A percentile compares a stretch with the other conserved stretches of the same genome.
phyloP scores from a whole-genome alignment of 192 early-diverging fungal species.

The Martensiomyces pterosporus region DNA sequence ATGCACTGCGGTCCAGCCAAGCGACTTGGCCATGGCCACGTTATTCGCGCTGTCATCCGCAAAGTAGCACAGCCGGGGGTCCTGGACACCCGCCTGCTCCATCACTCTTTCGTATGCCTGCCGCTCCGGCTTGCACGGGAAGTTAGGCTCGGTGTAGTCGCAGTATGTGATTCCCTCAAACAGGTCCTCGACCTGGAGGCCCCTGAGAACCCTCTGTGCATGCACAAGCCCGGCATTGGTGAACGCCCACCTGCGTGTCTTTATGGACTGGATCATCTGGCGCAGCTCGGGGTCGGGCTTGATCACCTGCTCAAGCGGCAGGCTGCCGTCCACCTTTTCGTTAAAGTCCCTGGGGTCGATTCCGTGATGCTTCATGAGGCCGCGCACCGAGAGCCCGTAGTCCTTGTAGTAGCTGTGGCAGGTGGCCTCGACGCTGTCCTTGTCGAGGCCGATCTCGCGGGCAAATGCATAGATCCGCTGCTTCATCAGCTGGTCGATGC shows the following conservation, averaged over 20 bases:
- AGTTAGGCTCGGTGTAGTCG: slow-evolving; percentile 63
- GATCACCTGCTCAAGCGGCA: slow-evolving; percentile 64
- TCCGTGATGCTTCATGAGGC: slow-evolving; percentile 63
- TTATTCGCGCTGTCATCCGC: slow-evolving; percentile 72
- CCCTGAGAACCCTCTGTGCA: slow-evolving; percentile 60
- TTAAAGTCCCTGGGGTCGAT: slow-evolving; percentile 64
- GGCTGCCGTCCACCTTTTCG: slow-evolving; percentile 60
- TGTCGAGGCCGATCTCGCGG: slow-evolving; percentile 52
- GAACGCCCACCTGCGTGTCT: slow-evolving; percentile 68
- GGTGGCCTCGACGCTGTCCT: slow-evolving; percentile 45
- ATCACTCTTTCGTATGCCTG: slow-evolving; percentile 58
- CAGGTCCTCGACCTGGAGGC: slow-evolving; percentile 61
- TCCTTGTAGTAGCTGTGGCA: slow-evolving; percentile 61
- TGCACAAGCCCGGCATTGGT: slow-evolving; percentile 75
- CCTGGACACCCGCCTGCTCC: slow-evolving; percentile 59
- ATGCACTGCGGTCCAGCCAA: slow-evolving; percentile 53
- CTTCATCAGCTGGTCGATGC: slow-evolving; percentile 55
- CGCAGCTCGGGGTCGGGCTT: slow-evolving; percentile 58
- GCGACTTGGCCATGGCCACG: slow-evolving; percentile 53
- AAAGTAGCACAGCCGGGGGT: slow-evolving; percentile 61
- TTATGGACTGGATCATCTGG: slow-evolving; percentile 53
- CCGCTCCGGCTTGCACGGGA: slow-evolving; percentile 68
- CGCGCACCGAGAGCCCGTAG: slow-evolving; percentile 70
- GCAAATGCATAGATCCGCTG: slow-evolving; percentile 63
- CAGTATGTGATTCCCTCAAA: slow-evolving; percentile 76